phyloP scores from a whole-genome alignment of 345 rosid genomes.

The Bruguiera gymnorhiza region DNA sequence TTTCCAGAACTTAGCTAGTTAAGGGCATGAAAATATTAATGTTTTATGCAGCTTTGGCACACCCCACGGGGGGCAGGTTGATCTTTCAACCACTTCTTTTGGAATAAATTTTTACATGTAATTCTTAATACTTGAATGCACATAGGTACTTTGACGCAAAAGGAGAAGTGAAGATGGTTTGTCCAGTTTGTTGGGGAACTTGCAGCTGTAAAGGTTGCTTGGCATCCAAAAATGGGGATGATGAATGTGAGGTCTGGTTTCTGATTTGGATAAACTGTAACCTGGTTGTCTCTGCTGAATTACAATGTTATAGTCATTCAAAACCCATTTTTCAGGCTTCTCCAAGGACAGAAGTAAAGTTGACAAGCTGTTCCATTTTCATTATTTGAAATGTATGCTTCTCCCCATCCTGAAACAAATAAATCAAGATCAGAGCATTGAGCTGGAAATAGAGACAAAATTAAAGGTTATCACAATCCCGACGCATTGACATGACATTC shows the following conservation, averaged over 20 bases:
- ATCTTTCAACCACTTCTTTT: constrained; percentile 9
- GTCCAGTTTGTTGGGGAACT: constrained; percentile 84
- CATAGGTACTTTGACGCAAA: constrained; percentile 52
- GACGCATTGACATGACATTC: constrained; percentile 3
- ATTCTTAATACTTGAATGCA: constrained; percentile 24
- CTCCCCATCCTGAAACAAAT: constrained; percentile 80
- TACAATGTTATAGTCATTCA: constrained; percentile 13
- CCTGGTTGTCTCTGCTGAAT: constrained; percentile 4
- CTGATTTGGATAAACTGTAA: constrained; percentile 19
- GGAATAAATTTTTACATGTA: constrained; percentile 3
- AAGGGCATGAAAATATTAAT: no score
- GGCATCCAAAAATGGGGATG: constrained; percentile 45
- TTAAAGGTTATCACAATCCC: constrained; percentile 44
- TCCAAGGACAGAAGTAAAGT: constrained; percentile 52
- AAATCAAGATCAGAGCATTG: constrained; percentile 51
- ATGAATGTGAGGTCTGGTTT: constrained; percentile 73
- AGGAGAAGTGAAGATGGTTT: constrained; percentile 72
- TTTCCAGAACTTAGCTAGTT: not conserved
- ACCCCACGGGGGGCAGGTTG: no score
- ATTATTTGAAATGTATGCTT: constrained; percentile 81
- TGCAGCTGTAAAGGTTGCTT: constrained; percentile 80
- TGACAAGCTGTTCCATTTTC: constrained; percentile 65
- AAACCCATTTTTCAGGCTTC: constrained; percentile 48
- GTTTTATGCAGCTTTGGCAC: no score
- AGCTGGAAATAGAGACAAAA: constrained; percentile 66